Conservation (phyloP, 495 filamentous ascomycete species). For the Tuber microsphaerosporum region DNA sequence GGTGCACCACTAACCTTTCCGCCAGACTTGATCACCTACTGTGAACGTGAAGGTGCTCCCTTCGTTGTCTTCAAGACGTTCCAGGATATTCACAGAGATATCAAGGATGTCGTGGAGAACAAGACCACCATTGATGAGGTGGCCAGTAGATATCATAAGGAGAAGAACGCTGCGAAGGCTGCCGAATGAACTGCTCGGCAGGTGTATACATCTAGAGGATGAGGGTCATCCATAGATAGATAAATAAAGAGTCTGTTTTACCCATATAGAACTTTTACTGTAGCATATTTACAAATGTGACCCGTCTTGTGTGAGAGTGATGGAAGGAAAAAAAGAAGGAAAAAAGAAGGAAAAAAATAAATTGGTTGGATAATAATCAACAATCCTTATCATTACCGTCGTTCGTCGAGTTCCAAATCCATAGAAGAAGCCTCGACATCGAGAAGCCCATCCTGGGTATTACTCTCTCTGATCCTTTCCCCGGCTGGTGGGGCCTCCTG, state of each 20-base stretch:
- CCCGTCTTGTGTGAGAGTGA: neutral
- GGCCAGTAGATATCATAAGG: conserved; percentile 10
- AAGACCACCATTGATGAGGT: conserved; percentile 24
- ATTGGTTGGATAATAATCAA: neutral
- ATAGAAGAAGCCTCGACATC: neutral
- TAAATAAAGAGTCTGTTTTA: conserved; percentile 1
- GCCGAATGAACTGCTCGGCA: neutral
- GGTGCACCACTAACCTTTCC: neutral
- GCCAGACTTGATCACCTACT: conserved; percentile 60
- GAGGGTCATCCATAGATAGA: conserved; percentile 6
- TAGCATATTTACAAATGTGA: conserved; percentile 4
- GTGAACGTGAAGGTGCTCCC: conserved; percentile 55
- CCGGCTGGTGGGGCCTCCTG: conserved; percentile 8
- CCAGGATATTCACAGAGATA: conserved; percentile 40
- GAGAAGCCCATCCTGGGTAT: conserved; percentile 26
- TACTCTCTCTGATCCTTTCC: conserved; percentile 19
- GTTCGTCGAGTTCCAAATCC: conserved; percentile 15
- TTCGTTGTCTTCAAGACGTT: conserved; percentile 64
- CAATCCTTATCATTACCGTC: conserved; percentile 8
- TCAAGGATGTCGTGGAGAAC: conserved; percentile 23
- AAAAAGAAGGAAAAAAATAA: no score
- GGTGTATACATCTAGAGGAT: conserved; percentile 6
- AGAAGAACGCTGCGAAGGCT: conserved; percentile 7
- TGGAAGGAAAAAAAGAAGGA: conserved; percentile 9
- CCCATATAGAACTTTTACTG: neutral